Evolutionary conservation across 1,139 yeast genomes (phyloP).

Genomic region (Pichia sp.): DNA sequence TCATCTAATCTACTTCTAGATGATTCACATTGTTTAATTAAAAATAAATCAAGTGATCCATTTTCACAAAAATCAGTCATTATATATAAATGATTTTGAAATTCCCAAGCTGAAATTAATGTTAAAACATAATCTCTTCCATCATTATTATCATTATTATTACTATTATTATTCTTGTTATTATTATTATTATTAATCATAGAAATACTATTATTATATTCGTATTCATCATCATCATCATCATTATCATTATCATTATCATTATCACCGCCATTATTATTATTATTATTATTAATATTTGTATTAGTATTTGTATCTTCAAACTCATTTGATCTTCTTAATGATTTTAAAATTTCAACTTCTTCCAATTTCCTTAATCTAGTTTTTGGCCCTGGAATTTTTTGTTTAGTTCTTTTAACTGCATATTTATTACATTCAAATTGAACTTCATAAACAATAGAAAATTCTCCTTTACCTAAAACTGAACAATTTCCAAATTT

Average conservation of each 20-base stretch:
- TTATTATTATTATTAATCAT: neutral
- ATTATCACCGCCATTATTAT: neutral
- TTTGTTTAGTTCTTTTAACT: conserved; percentile 71
- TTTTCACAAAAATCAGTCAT: conserved; percentile 96
- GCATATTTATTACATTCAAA: conserved; percentile 68
- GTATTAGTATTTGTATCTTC: neutral
- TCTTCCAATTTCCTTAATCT: conserved; percentile 49
- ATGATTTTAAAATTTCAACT: conserved; percentile 44
- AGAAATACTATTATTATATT: neutral
- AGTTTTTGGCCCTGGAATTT: conserved; percentile 45
- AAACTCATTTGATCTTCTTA: conserved; percentile 27
- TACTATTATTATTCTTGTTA: neutral
- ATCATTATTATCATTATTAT: conserved; percentile 21
- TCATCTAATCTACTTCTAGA: conserved; percentile 73
- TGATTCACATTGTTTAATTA: conserved; percentile 68
- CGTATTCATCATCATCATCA: conserved; percentile 2
- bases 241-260: neutral
- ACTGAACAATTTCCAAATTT: conserved; percentile 66
- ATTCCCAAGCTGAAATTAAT: conserved; percentile 84
- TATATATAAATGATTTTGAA: conserved; percentile 66
- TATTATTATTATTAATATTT: neutral
- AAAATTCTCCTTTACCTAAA: conserved; percentile 84
- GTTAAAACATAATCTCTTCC: conserved; percentile 76
- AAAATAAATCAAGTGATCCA: conserved; percentile 78
- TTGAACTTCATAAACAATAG: conserved; percentile 75